A percentile compares a stretch with the other conserved stretches of the same genome.
Evolutionary conservation across 768 basidiomycete genomes (phyloP).

Genomic region (Suillus subaureus): DNA sequence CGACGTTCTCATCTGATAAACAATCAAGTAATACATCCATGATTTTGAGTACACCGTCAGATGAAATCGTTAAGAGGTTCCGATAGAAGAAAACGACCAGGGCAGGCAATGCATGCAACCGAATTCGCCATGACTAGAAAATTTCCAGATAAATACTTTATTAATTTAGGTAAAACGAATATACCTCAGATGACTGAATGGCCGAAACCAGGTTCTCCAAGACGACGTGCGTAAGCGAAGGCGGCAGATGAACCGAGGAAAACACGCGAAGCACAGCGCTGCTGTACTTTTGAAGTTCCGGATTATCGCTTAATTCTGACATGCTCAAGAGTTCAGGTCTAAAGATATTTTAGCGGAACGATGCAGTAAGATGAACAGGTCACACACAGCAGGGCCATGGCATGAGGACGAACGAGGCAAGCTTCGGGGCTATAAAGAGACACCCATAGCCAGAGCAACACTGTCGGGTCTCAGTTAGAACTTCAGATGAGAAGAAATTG

Average conservation of each 20-base stretch:
- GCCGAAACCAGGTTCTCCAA: slow-evolving; percentile 64
- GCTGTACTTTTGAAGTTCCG: slow-evolving; percentile 81
- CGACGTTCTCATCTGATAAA: slow-evolving; percentile 86
- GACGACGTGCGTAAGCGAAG: slow-evolving; percentile 62
- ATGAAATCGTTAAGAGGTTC: slow-evolving; percentile 77
- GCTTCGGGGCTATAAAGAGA: slow-evolving; percentile 77
- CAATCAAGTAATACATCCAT: slow-evolving; percentile 86
- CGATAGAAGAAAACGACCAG: slow-evolving; percentile 91
- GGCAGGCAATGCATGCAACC: slow-evolving; percentile 84
- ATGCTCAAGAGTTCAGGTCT: slow-evolving; percentile 89
- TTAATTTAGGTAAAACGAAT: slow-evolving; percentile 20
- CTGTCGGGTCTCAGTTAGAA: slow-evolving; percentile 40
- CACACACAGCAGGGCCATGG: slow-evolving; percentile 75
- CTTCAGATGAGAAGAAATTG: slow-evolving; percentile 4
- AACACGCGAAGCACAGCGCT: slow-evolving; percentile 80
- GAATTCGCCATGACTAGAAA: slow-evolving; percentile 84
- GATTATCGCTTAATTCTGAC: slow-evolving; percentile 86
- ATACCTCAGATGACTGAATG: slow-evolving; percentile 77
- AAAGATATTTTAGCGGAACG: slow-evolving; percentile 11
- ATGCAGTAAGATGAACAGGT: neutral
- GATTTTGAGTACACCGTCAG: slow-evolving; percentile 64
- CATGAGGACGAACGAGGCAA: slow-evolving; percentile 74
- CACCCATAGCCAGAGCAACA: slow-evolving; percentile 79
- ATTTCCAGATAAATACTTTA: slow-evolving; percentile 16
- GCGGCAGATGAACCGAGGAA: slow-evolving; percentile 77